phyloP scores from a whole-genome alignment of 441 rosid species.

The Erodium trifolium region DNA sequence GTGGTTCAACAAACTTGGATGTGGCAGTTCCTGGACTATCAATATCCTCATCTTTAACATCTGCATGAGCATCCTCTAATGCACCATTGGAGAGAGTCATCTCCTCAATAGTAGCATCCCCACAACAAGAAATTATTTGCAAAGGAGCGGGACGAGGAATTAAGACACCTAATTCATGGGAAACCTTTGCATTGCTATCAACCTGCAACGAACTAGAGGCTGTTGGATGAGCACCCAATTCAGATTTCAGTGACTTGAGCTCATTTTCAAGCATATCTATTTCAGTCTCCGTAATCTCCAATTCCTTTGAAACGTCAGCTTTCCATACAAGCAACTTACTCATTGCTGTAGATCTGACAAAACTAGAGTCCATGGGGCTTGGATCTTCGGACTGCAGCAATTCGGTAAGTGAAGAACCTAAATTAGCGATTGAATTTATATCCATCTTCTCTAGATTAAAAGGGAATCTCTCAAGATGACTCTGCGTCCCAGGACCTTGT shows the following conservation, averaged over 20 bases:
- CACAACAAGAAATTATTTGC: slow-evolving; percentile 33
- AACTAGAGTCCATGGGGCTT: slow-evolving; percentile 46
- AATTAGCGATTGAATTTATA: slow-evolving; percentile 35
- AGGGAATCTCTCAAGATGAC: slow-evolving; percentile 39
- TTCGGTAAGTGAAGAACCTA: slow-evolving; percentile 54
- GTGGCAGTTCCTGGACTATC: slow-evolving; percentile 72
- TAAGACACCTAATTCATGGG: slow-evolving; percentile 27
- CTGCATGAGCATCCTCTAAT: slow-evolving; percentile 30
- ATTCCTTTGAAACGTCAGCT: slow-evolving; percentile 48
- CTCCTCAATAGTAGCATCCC: slow-evolving; percentile 28
- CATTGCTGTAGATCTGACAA: slow-evolving; percentile 43
- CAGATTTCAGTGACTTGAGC: slow-evolving; percentile 43
- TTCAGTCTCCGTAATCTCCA: no score
- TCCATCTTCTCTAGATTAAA: slow-evolving; percentile 71
- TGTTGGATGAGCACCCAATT: slow-evolving; percentile 28
- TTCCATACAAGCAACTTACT: slow-evolving; percentile 61
- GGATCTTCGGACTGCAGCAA: slow-evolving; percentile 64
- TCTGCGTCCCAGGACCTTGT: slow-evolving; percentile 49
- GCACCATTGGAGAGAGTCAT: slow-evolving; percentile 31
- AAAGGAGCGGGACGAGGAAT: slow-evolving; percentile 36
- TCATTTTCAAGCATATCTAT: slow-evolving; percentile 68
- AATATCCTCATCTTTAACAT: slow-evolving; percentile 41
- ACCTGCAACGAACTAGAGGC: slow-evolving; percentile 29
- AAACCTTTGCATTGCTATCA: slow-evolving; percentile 27
- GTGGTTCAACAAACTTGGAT: slow-evolving; percentile 44